These are phyloP conservation scores for Plasmodium malariae DNA, from an alignment of 169 alveolate genomes.

Conservation along the genomic window DNA sequence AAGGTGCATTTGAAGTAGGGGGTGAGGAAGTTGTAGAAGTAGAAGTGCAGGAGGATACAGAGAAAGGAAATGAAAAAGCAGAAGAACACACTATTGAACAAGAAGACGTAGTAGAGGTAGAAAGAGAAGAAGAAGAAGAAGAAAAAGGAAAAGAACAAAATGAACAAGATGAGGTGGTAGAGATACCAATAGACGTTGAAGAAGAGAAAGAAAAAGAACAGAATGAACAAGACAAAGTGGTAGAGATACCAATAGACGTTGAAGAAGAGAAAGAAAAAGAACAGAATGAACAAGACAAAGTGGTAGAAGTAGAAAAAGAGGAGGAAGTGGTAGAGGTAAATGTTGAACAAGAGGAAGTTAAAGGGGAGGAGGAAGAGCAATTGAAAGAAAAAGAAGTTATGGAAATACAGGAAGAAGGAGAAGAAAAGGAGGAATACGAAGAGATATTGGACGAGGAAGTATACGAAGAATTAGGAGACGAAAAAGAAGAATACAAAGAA, in stretches of 20 bases:
- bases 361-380: background rate
- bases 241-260: background rate
- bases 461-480: background rate
- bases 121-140: background rate
- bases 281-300: background rate
- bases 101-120: background rate
- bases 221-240: conserved; percentile 58
- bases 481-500: background rate
- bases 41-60: background rate
- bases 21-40: background rate
- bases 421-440: background rate
- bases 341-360: background rate
- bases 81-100: background rate
- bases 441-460: background rate
- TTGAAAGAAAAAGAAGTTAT: background rate
- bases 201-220: background rate
- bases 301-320: background rate
- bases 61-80: background rate
- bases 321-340: background rate
- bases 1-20: conserved; percentile 55
- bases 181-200: background rate
- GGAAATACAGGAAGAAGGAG: background rate
- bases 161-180: background rate
- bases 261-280: background rate
- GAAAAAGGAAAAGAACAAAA: background rate